phyloP scores from a whole-genome alignment of 192 early-diverging fungal species.

The Coemansia sp. region DNA sequence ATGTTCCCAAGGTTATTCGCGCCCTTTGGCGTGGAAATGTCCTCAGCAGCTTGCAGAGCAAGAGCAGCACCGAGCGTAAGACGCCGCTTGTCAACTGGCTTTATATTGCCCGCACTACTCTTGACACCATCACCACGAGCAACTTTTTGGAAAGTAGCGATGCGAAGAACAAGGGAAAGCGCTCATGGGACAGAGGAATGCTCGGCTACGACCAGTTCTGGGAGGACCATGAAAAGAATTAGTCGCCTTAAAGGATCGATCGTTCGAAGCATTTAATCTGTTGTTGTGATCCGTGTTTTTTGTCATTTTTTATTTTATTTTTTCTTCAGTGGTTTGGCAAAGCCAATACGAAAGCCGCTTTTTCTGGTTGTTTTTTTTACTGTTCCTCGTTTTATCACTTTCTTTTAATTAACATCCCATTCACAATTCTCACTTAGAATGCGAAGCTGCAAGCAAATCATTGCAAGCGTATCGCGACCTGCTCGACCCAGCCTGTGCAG shows the following conservation, averaged over 20 bases:
- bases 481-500: background rate
- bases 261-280: too few species aligned
- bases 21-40: conserved; percentile 57
- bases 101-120: conserved; percentile 26
- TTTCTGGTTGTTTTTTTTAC: background rate
- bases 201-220: conserved; percentile 11
- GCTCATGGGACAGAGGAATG: background rate
- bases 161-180: background rate
- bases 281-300: background rate
- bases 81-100: conserved; percentile 42
- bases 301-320: too few species aligned
- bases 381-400: too few species aligned
- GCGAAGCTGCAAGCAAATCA: conserved; percentile 4
- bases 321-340: too few species aligned
- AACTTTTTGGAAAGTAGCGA: background rate
- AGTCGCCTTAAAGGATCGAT: too few species aligned
- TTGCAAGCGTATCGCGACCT: background rate
- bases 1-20: conserved; percentile 60
- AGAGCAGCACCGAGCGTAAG: conserved; percentile 11
- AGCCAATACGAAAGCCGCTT: background rate
- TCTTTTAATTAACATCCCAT: too few species aligned
- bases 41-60: conserved; percentile 13
- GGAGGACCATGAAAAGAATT: conserved; percentile 2
- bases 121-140: conserved; percentile 9
- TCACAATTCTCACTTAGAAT: background rate